phyloP scores from a whole-genome alignment of 345 rosid species.

The Gossypium longicalyx region DNA sequence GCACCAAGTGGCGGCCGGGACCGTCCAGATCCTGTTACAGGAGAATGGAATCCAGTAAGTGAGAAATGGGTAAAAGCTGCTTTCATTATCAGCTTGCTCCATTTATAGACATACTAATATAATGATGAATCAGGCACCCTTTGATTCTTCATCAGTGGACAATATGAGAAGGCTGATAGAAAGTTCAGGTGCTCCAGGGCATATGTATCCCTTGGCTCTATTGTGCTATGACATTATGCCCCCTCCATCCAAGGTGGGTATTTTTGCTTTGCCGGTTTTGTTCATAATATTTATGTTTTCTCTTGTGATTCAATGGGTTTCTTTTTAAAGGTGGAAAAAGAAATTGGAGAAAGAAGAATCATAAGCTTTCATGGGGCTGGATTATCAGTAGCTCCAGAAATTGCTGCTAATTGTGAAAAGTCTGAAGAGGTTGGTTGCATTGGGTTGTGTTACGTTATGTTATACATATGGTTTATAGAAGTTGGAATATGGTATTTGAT shows the following conservation, averaged over 20 bases:
- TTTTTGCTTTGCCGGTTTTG: constrained; percentile 6
- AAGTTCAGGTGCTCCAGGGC: constrained; percentile 79
- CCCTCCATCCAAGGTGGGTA: constrained; percentile 69
- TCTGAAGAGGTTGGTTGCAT: constrained; percentile 64
- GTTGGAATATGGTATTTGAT: neutral
- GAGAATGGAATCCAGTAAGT: constrained; percentile 84
- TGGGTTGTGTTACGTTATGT: neutral
- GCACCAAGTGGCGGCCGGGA: constrained; percentile 99
- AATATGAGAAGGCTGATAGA: constrained; percentile 86
- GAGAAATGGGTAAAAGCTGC: too few relatives aligned
- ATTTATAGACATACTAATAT: constrained; percentile 28
- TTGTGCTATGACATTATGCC: constrained; percentile 93
- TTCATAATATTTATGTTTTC: neutral
- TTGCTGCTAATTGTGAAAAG: constrained; percentile 44
- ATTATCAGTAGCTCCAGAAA: constrained; percentile 58
- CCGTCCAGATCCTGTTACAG: constrained; percentile 78
- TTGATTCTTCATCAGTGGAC: constrained; percentile 89
- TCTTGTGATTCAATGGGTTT: constrained; percentile 18
- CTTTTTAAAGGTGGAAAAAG: constrained; percentile 71
- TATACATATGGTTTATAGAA: neutral
- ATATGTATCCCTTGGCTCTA: constrained; percentile 72
- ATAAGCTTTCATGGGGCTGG: constrained; percentile 67
- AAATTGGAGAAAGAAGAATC: constrained; percentile 83
- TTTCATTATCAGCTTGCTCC: constrained; percentile 13
- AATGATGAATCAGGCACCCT: constrained; percentile 63